Evolutionary conservation across 1,284 basidiomycete genomes (phyloP).

Genomic region (Termitomyces sp.): DNA sequence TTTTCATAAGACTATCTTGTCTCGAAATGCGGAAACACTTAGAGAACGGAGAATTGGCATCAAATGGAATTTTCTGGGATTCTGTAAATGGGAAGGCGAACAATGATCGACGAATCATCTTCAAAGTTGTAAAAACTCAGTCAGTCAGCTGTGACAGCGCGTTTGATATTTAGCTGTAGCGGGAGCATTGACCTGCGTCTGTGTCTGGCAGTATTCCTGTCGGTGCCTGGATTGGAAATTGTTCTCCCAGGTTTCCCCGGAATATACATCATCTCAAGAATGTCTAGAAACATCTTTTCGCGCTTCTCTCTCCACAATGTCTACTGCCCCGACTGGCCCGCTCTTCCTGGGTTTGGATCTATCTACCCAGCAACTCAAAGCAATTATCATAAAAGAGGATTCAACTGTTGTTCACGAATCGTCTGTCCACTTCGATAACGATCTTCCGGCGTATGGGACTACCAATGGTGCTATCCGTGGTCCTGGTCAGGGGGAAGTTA

Average conservation of each 20-base stretch:
- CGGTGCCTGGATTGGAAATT: constrained; percentile 6
- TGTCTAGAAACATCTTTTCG: not conserved
- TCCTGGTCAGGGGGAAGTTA: constrained; percentile 65
- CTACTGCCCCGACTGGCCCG: constrained; percentile 16
- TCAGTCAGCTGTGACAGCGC: no score
- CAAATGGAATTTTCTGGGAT: no score
- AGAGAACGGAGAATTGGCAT: no score
- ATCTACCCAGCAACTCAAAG: constrained; percentile 86
- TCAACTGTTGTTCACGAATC: constrained; percentile 65
- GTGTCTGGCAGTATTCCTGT: no score
- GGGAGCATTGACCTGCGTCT: no score
- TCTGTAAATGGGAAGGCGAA: no score
- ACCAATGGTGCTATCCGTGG: constrained; percentile 69
- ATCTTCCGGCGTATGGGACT: constrained; percentile 72
- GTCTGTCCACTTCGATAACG: constrained; percentile 76
- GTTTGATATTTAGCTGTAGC: no score
- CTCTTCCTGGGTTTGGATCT: constrained; percentile 86
- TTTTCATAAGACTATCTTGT: no score
- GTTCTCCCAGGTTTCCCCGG: constrained; percentile 1
- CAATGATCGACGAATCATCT: no score
- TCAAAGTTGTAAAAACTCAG: no score
- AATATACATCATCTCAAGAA: not conserved
- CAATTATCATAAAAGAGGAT: constrained; percentile 59
- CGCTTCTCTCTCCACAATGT: constrained; percentile 6
- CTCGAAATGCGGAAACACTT: no score